A percentile compares a stretch with the other conserved stretches of the same genome.
Conservation (phyloP, 441 rosid genomes). For the Gossypium davidsonii region DNA sequence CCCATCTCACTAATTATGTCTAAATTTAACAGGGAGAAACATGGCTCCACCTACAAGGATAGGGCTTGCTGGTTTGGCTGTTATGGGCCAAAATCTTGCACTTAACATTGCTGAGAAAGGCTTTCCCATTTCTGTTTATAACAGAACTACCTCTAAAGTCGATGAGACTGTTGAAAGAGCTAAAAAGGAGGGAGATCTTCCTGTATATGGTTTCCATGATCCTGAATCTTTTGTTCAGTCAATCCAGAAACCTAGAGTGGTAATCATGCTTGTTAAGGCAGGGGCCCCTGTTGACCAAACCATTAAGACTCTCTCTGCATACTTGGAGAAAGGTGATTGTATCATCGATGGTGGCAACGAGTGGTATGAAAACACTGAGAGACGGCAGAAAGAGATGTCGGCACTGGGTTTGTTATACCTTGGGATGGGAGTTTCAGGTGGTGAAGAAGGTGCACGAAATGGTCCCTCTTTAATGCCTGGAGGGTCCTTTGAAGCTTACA, state of each 20-base stretch:
- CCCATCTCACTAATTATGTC: conserved; percentile 16
- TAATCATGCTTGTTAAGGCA: not conserved
- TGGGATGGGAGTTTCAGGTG: conserved; percentile 19
- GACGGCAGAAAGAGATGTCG: not conserved
- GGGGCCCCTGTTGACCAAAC: conserved; percentile 35
- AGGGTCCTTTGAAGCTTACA: conserved; percentile 76
- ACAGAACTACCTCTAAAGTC: conserved; percentile 5
- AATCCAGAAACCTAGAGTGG: conserved; percentile 4
- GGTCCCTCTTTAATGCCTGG: conserved; percentile 99
- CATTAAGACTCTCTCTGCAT: conserved; percentile 72
- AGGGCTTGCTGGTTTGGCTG: conserved; percentile 91
- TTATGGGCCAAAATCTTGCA: conserved; percentile 94
- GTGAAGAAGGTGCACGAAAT: conserved; percentile 89
- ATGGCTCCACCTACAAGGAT: conserved; percentile 70
- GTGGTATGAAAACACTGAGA: conserved; percentile 66
- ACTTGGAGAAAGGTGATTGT: conserved; percentile 85
- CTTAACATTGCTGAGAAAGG: conserved; percentile 7
- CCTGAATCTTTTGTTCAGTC: conserved; percentile 1
- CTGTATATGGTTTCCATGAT: conserved; percentile 1
- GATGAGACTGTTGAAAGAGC: conserved; percentile 4
- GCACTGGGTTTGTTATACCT: not conserved
- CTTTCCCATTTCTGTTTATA: conserved; percentile 4
- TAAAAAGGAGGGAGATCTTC: conserved; percentile 55
- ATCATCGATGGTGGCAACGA: conserved; percentile 96
- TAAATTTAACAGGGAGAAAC: conserved; percentile 26